phyloP scores from a whole-genome alignment of 2,329 filamentous ascomycete genomes.

The Penicillium brasilianum region DNA sequence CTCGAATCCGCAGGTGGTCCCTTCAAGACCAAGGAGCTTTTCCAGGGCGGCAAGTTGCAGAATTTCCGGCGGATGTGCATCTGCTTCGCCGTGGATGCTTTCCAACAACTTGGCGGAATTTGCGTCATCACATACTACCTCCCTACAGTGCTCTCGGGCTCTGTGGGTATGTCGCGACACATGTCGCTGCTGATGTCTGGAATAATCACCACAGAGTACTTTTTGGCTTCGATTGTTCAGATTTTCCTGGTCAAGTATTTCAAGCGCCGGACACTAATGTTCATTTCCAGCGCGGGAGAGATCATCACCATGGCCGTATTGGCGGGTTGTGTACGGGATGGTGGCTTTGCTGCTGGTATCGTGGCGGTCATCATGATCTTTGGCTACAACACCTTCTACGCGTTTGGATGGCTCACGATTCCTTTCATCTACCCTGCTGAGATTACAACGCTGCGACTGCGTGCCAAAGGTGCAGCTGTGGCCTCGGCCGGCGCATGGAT shows the following conservation, averaged over 20 bases:
- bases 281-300: no score
- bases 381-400: conserved; percentile 4
- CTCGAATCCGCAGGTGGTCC: neutral
- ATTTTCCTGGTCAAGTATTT: conserved; percentile 3
- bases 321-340: no score
- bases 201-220: neutral
- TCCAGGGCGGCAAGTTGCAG: neutral
- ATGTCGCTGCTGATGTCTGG: conserved; percentile 1
- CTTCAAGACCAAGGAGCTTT: neutral
- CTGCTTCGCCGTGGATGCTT: conserved; percentile 5
- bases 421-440: conserved; percentile 5
- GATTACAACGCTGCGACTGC: conserved; percentile 1
- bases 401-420: conserved; percentile 2
- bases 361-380: conserved; percentile 6
- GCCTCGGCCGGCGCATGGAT: neutral
- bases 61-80: neutral
- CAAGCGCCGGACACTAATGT: neutral
- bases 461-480: neutral
- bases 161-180: neutral
- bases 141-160: conserved; percentile 4
- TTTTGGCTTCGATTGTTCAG: conserved; percentile 4
- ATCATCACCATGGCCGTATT: no score
- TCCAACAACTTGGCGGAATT: conserved; percentile 3
- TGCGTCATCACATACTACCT: neutral
- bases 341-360: neutral